These are phyloP conservation scores for Saccharomycopsis fermentans DNA, from an alignment of 805 yeast species.

Conservation along the genomic window DNA sequence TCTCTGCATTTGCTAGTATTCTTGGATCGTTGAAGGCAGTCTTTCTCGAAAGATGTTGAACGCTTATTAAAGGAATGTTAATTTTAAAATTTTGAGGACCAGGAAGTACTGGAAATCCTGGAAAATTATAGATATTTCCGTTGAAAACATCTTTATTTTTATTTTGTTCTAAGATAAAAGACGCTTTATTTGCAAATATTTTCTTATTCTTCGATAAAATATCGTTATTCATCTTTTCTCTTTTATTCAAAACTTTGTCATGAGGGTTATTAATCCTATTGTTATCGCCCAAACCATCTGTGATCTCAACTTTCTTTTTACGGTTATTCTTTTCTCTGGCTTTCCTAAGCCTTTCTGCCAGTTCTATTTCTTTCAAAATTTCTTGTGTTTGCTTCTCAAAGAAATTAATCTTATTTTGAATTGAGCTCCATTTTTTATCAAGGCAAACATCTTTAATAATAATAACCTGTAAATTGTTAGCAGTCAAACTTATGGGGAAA, in stretches of 20 bases:
- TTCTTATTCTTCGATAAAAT: constrained; percentile 1
- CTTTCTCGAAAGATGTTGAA: background rate
- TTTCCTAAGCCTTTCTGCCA: background rate
- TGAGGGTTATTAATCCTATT: background rate
- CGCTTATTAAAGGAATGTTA: background rate
- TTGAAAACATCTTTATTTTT: constrained; percentile 6
- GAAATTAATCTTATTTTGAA: constrained; percentile 5
- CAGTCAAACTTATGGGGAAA: constrained; percentile 9
- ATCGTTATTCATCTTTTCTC: background rate
- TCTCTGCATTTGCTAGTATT: background rate
- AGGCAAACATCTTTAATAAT: constrained; percentile 10
- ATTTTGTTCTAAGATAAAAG: background rate
- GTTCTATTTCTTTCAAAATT: background rate
- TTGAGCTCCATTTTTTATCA: constrained; percentile 5
- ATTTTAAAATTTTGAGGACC: constrained; percentile 9
- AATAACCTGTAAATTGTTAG: constrained; percentile 8
- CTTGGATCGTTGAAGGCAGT: constrained; percentile 15
- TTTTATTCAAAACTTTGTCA: background rate
- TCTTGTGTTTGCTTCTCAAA: constrained; percentile 1
- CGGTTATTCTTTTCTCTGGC: background rate
- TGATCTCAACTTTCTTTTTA: background rate
- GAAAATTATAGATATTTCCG: constrained; percentile 6
- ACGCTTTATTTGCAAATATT: constrained; percentile 1
- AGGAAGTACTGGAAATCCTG: constrained; percentile 15
- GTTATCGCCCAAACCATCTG: background rate